These are phyloP conservation scores for Monilinia laxa DNA, from an alignment of 2,329 filamentous ascomycete species.

Conservation along the genomic window DNA sequence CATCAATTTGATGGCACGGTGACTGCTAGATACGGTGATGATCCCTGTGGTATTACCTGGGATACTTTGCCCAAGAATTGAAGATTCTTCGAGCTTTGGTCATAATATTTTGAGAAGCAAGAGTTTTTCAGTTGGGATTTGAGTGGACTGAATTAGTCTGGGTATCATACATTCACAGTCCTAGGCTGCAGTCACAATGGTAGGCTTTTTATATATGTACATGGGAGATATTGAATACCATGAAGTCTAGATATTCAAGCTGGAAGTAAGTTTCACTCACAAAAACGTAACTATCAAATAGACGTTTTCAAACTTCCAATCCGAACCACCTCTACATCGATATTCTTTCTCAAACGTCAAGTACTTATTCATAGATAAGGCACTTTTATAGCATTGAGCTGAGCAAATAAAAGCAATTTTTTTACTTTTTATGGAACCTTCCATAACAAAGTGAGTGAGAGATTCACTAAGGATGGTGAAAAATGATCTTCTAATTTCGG, in stretches of 20 bases:
- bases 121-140: fast-evolving
- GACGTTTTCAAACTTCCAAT: background rate
- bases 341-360: background rate
- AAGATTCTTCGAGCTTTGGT: background rate
- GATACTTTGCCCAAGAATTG: background rate
- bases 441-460: too few relatives aligned
- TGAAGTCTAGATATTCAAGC: background rate
- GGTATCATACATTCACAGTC: too few relatives aligned
- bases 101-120: background rate
- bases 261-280: background rate
- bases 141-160: fast-evolving
- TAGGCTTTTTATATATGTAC: background rate
- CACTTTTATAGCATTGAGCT: too few relatives aligned
- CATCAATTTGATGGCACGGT: background rate
- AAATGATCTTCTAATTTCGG: too few relatives aligned
- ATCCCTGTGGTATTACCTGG: constrained; percentile 4
- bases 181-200: background rate
- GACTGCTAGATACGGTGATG: constrained; percentile 3
- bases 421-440: too few relatives aligned
- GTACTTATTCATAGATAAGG: too few relatives aligned
- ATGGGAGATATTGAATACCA: background rate
- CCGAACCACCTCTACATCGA: background rate
- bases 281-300: background rate
- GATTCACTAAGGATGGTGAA: too few relatives aligned
- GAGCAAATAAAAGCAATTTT: too few relatives aligned